A percentile compares a stretch with the other conserved stretches of the same genome.
Evolutionary conservation across 139 green algal species (phyloP).

Genomic region (Coccomyxa sp.): DNA sequence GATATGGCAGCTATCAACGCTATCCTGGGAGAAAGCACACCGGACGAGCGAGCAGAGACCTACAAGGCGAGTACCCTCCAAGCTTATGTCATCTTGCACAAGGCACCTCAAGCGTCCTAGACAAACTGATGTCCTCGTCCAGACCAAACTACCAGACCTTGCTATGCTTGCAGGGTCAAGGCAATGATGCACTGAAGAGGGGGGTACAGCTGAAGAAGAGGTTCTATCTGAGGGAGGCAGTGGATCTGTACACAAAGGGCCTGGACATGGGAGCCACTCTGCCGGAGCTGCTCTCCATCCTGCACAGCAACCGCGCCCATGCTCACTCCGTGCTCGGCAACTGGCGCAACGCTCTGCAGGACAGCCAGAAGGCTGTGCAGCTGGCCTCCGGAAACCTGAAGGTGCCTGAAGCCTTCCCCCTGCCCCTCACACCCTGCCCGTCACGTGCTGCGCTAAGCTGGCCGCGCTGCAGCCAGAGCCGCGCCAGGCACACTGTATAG

Average conservation of each 20-base stretch:
- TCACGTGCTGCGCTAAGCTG: not conserved
- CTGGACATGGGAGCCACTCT: constrained; percentile 36
- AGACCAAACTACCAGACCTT: not conserved
- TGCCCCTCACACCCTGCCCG: not conserved
- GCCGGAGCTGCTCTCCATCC: constrained; percentile 30
- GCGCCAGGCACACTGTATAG: no score
- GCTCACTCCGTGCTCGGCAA: constrained; percentile 76
- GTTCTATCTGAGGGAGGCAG: constrained; percentile 66
- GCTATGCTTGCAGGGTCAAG: constrained; percentile 44
- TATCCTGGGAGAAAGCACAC: constrained; percentile 63
- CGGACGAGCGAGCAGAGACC: constrained; percentile 62
- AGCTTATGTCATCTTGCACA: not conserved
- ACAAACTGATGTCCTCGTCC: not conserved
- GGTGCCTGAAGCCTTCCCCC: constrained; percentile 15
- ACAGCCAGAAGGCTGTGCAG: constrained; percentile 40
- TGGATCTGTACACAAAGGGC: constrained; percentile 68
- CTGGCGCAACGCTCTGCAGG: constrained; percentile 63
- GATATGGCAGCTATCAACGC: constrained; percentile 63
- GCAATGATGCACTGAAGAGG: constrained; percentile 68
- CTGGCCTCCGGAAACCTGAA: constrained; percentile 59
- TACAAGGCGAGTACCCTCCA: constrained; percentile 50
- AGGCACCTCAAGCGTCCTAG: not conserved
- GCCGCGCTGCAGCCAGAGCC: no score
- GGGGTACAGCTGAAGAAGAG: constrained; percentile 69
- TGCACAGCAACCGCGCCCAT: constrained; percentile 75